A percentile compares a stretch with the other conserved stretches of the same genome.
These are phyloP conservation scores for Diaporthe sp. DNA, from an alignment of 2,329 filamentous ascomycete genomes.

Conservation along the genomic window DNA sequence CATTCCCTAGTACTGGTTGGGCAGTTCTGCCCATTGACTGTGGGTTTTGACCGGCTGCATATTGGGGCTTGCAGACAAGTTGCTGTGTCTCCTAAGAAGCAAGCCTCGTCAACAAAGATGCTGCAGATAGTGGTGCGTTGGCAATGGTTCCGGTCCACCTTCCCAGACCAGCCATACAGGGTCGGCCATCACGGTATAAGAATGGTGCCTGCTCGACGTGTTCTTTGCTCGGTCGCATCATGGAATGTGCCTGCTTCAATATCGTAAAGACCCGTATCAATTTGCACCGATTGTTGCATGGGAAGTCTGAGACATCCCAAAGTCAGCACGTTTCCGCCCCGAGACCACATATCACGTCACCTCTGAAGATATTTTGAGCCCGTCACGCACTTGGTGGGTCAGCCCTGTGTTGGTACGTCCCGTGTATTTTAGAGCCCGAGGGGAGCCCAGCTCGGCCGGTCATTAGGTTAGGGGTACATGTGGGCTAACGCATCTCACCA, in stretches of 20 bases:
- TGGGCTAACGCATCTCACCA: constrained; percentile 28
- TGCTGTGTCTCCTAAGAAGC: constrained; percentile 38
- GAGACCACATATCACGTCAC: constrained; percentile 17
- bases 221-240: constrained; percentile 4
- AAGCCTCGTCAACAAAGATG: constrained; percentile 42
- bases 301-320: constrained; percentile 15
- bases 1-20: constrained; percentile 19
- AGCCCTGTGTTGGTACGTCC: constrained; percentile 20
- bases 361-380: constrained; percentile 2
- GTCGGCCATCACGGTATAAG: constrained; percentile 47
- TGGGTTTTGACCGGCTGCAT: constrained; percentile 38
- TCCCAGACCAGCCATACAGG: constrained; percentile 42
- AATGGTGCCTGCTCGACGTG: constrained; percentile 44
- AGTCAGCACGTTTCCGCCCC: constrained; percentile 9
- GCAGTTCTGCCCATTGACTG: constrained; percentile 14
- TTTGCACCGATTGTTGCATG: background rate
- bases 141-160: constrained; percentile 43
- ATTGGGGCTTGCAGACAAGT: constrained; percentile 40
- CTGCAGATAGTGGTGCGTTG: constrained; percentile 42
- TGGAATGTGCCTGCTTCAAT: constrained; percentile 27
- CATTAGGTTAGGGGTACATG: constrained; percentile 1
- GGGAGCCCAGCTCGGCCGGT: background rate
- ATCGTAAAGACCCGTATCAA: background rate
- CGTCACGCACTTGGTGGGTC: constrained; percentile 24
- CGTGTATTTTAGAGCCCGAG: background rate